Evolutionary conservation across 73 alveolate species (phyloP), one percentile per base, ranked within the genome.

Genomic region (Halteria grandinella): DNA sequence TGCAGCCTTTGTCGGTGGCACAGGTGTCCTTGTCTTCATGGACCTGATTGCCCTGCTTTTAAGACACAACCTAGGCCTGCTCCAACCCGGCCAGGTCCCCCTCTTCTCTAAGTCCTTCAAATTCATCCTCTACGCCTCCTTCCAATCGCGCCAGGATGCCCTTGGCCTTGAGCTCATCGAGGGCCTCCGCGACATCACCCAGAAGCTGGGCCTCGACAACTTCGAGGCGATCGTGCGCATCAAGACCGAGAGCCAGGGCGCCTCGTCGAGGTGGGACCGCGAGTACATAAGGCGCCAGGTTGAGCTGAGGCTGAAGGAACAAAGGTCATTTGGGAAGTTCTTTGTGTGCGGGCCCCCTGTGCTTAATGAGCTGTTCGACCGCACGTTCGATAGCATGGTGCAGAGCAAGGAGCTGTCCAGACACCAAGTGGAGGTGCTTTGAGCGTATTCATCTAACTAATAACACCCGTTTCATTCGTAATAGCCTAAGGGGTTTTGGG

Each of bases 1-100:
- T 33, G 33, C 63, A 12, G 76, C 50, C 11, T 77, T 60, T 60
- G 17, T 53, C 12, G 89, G 70, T 2, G 80, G 81, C 1, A 77
- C 81, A 33, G 89, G 89, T 3, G 44, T 44, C 15, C 62, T 77
- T 0, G 62, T 45, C 1, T 77, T 77, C 50, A 14, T 77, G 52
- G 89, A 77, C 29, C 36, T 77, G 50, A 29, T 77, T 40, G 81
- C 89, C 3, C 74, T 63, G 29, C 23, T 77, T 6, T 28, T 52
- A 3, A 77, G 89, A 64, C 60, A 77, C 24, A 40, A 50, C 25
- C 1, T 53, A 1, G 85, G 25, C 23, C 21, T 75, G 4, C 18
- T 75, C 7, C 20, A 51, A 20, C 41, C 50, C 1, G 88, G 62
- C 14, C 80, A 75, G 15, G 75, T 55, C 44, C 5, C 3, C 1